Base-by-base conservation (phyloP, 495 filamentous ascomycete species). In the Aspergillus diversus region DNA sequence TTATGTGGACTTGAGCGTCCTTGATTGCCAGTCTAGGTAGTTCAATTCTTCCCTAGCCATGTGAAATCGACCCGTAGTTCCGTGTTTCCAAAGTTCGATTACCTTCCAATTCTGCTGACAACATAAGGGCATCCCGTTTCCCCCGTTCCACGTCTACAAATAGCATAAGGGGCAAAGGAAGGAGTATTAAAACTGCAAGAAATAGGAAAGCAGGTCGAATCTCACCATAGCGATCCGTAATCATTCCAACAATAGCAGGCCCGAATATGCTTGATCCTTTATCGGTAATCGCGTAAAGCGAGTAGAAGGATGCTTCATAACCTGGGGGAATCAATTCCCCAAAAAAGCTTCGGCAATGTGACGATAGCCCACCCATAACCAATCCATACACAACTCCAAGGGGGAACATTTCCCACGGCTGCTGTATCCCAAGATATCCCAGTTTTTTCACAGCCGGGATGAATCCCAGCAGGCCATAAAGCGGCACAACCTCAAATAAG, bases 401-500 rank as follows among this genome's bases (percentile, higher is more conserved):
- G 4, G 92, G 91, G 71, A 95, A 98, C 92, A 99, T 97, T 71
- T 99, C 95, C 92, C 93, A 97, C 11, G 90, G 90, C 66, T 92
- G 89, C 69, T 97, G 93, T 32, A 99, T 83, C 5, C 95, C 95
- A 37, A 94, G 78, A 12, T 90, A 84, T 0, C 93, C 94, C 70
- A 89, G 83, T 21, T 80, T 79, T 67, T 87, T 80, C 59, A 99
- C 84, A 6, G 92, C 87, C 3, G 93, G 92, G 21, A 98, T 81
- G 69, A 94, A 99, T 0, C 94, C 94, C 12, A 97, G 74, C 3
- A 99, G 83, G 0, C 92, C 94, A 69, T 99, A 99, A 3, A 98
- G 60, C 0, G 95, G 95, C 43, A 99, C 97, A 56, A 95, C 69
- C 71, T 97, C 94, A 67, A 99, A 97, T 7, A 98, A 78, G 35